Conservation (phyloP, 768 basidiomycete genomes). For the Mycena belliarum region DNA sequence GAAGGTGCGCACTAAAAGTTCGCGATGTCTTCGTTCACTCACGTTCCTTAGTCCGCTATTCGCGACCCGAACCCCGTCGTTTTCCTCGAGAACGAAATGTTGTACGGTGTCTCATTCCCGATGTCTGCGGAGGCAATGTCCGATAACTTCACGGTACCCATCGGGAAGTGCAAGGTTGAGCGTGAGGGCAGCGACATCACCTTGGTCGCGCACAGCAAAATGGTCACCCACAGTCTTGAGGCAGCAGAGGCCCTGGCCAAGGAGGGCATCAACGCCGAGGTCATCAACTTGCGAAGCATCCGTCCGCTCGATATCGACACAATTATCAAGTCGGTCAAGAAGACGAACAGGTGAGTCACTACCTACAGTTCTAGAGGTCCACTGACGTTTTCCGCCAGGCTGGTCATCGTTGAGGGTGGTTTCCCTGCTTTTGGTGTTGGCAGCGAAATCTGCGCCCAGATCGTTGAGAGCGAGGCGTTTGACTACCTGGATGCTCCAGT, state of each 20-base stretch:
- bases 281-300: slow-evolving; percentile 95
- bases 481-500: slow-evolving; percentile 98
- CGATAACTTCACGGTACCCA: slow-evolving; percentile 91
- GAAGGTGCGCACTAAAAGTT: slow-evolving; percentile 56
- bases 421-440: slow-evolving; percentile 99
- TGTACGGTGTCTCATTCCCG: slow-evolving; percentile 97
- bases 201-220: slow-evolving; percentile 96
- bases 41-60: slow-evolving; percentile 73
- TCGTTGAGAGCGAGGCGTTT: slow-evolving; percentile 96
- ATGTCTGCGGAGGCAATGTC: slow-evolving; percentile 95
- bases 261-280: slow-evolving; percentile 97
- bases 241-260: slow-evolving; percentile 92
- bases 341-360: slow-evolving; percentile 83
- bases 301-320: slow-evolving; percentile 97
- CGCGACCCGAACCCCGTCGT: slow-evolving; percentile 98
- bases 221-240: slow-evolving; percentile 94
- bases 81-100: slow-evolving; percentile 98
- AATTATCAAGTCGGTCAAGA: slow-evolving; percentile 96
- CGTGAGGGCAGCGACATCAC: slow-evolving; percentile 91
- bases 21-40: not conserved
- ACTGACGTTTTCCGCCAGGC: slow-evolving; percentile 42
- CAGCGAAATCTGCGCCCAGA: slow-evolving; percentile 97
- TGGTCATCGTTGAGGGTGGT: slow-evolving; percentile 95
- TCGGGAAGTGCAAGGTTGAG: slow-evolving; percentile 97
- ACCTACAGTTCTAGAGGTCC: not conserved